Percentiles rank a stretch among this genome's conserved stretches.
phyloP scores from a whole-genome alignment of 441 rosid genomes.

The Geranium incanum region DNA sequence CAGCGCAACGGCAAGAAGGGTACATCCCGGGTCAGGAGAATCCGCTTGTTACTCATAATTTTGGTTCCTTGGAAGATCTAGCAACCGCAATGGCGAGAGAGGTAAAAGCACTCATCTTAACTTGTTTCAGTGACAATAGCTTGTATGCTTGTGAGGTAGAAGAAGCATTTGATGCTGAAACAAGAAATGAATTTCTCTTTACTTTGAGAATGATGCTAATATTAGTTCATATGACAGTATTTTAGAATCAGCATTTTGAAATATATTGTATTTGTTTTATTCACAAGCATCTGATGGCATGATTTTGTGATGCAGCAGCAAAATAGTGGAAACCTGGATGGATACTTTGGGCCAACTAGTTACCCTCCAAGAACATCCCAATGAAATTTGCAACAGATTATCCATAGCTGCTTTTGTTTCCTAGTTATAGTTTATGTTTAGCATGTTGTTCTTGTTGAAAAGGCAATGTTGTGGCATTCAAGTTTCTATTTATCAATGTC shows the following conservation, averaged over 20 bases:
- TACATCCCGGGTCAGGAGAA: conserved; percentile 37
- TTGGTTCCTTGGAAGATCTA: conserved; percentile 58
- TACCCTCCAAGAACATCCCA: conserved; percentile 38
- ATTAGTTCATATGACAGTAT: neutral
- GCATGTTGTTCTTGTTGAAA: neutral
- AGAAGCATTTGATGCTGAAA: neutral
- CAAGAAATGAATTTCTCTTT: neutral
- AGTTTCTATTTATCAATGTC: too few relatives aligned
- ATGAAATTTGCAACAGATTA: conserved; percentile 10
- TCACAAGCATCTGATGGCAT: conserved; percentile 7
- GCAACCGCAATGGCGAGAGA: conserved; percentile 46
- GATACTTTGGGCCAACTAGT: conserved; percentile 34
- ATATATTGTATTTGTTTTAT: neutral
- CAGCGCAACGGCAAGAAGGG: conserved; percentile 33
- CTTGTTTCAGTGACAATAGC: neutral
- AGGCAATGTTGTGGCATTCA: neutral
- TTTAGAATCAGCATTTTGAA: neutral
- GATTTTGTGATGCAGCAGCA: conserved; percentile 44
- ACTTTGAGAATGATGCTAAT: too few relatives aligned
- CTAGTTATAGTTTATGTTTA: too few relatives aligned
- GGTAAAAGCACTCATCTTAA: conserved; percentile 31
- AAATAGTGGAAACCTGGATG: conserved; percentile 31
- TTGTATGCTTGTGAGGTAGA: neutral
- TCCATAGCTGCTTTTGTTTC: neutral
- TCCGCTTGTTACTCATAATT: conserved; percentile 31